A percentile compares a stretch with the other conserved stretches of the same genome.
These are phyloP conservation scores for Saccharomycopsis javanensis DNA, from an alignment of 805 yeast species.

Conservation along the genomic window DNA sequence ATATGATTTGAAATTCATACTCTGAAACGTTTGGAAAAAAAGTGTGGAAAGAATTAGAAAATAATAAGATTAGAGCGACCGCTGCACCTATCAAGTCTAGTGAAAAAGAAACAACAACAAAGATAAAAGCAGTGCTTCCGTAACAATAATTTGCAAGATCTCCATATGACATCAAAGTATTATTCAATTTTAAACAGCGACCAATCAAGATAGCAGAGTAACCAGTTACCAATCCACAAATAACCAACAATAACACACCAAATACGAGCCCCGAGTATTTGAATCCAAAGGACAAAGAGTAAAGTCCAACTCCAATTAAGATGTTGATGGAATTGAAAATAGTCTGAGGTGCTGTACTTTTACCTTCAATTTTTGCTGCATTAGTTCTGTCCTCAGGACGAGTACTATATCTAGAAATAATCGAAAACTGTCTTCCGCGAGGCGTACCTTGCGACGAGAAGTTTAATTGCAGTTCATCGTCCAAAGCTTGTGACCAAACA, in stretches of 20 bases:
- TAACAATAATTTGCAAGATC: conserved; percentile 45
- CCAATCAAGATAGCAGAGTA: conserved; percentile 49
- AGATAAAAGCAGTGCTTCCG: conserved; percentile 35
- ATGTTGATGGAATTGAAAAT: conserved; percentile 71
- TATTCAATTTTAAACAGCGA: conserved; percentile 33
- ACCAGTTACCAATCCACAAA: conserved; percentile 41
- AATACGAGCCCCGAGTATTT: conserved; percentile 57
- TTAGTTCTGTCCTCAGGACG: conserved; percentile 11
- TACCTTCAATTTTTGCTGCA: conserved; percentile 24
- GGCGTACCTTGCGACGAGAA: conserved; percentile 3
- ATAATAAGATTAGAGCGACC: conserved; percentile 45
- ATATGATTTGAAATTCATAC: conserved; percentile 32
- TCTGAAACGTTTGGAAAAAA: conserved; percentile 35
- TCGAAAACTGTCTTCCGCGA: conserved; percentile 8
- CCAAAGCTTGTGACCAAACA: conserved; percentile 1
- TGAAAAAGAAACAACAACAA: conserved; percentile 41
- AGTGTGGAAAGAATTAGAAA: conserved; percentile 48
- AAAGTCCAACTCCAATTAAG: conserved; percentile 64
- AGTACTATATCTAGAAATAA: conserved; percentile 13
- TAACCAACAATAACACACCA: conserved; percentile 35
- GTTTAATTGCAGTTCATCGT: conserved; percentile 10
- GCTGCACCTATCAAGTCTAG: conserved; percentile 55
- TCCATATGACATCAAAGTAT: conserved; percentile 41
- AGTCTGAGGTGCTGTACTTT: conserved; percentile 64
- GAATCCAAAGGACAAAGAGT: conserved; percentile 64